Evolutionary conservation across 192 early-diverging fungal genomes (phyloP), one percentile per base, ranked within the genome.

Genomic region (Entomortierella lignicola): DNA sequence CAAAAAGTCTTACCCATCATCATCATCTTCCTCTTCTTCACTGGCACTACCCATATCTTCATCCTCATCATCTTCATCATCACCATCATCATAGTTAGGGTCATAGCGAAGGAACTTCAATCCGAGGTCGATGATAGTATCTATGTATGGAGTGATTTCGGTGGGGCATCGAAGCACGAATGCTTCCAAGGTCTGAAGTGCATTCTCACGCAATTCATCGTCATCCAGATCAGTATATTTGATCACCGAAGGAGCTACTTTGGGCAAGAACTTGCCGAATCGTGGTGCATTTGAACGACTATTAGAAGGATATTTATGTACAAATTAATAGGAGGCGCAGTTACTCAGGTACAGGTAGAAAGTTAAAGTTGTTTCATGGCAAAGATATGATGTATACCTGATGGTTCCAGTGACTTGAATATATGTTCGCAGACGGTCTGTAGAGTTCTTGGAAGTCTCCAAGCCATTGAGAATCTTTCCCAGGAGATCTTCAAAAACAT

Each of bases 131-230:
- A 92, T 87, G 53, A 95, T 90, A 7, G 72, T 67, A 26, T 82
- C 68, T 32, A 94, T 85, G 55, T 89, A 86, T 5, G 87, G 84
- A 1, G 85, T 84, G 58, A 95, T 90, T 62, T 93, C 91, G 4
- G 87, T 88, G 8, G 94, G 94, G 75, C 92, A 96, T 8, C 92
- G 84, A 29, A 94, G 66, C 0, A 93, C 84, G 64, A 94, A 92
- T 0, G 92, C 85, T 59, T 96, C 94, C 21, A 96, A 61, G 15
- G 94, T 81, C 66, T 95, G 92, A 32, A 96, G 82, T 65, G 93
- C 93, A 32, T 88, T 87, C 72, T 96, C 95, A 10, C 93, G 87
- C 54, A 95, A 73, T 64, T 96, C 95, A 72, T 96, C 88, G 39
- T 95, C 91, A 34, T 92, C 89, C 26, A 86, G 66, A 15, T 82